These are phyloP conservation scores for Penicillium sp. DNA, from an alignment of 2,329 filamentous ascomycete species.

Conservation along the genomic window DNA sequence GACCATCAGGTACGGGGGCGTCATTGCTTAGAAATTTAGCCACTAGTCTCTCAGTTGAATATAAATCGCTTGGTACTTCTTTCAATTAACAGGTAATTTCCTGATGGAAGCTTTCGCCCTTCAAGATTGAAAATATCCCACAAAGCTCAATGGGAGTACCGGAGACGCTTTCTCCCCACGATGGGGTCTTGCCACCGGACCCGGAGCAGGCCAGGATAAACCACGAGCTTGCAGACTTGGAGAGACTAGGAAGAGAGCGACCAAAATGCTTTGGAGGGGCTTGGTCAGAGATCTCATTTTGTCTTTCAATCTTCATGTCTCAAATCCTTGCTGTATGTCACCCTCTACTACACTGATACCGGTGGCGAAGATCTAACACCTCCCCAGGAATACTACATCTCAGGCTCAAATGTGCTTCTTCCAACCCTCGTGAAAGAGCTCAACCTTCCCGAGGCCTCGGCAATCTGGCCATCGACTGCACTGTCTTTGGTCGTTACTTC, in stretches of 20 bases:
- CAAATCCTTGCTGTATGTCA: constrained; percentile 60
- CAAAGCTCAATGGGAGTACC: neutral
- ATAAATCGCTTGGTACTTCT: neutral
- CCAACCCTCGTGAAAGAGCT: constrained; percentile 65
- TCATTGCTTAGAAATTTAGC: constrained; percentile 11
- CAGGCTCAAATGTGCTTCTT: constrained; percentile 70
- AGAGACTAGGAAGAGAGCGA: constrained; percentile 63
- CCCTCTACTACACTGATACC: neutral
- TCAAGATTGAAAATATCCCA: neutral
- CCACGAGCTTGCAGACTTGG: constrained; percentile 42
- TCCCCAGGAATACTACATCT: constrained; percentile 69
- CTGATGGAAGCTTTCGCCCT: neutral
- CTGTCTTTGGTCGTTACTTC: constrained; percentile 52
- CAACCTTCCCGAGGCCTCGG: constrained; percentile 65
- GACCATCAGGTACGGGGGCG: neutral
- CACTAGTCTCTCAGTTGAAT: neutral
- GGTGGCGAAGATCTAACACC: neutral
- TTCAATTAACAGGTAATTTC: neutral
- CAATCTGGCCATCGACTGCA: constrained; percentile 56
- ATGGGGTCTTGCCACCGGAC: neutral
- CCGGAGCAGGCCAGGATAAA: constrained; percentile 4
- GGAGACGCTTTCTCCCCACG: neutral
- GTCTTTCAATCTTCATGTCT: constrained; percentile 62
- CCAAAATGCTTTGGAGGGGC: constrained; percentile 57
- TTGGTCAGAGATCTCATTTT: constrained; percentile 63